Conservation (phyloP, 441 rosid genomes). For the Erodium moschatum region DNA sequence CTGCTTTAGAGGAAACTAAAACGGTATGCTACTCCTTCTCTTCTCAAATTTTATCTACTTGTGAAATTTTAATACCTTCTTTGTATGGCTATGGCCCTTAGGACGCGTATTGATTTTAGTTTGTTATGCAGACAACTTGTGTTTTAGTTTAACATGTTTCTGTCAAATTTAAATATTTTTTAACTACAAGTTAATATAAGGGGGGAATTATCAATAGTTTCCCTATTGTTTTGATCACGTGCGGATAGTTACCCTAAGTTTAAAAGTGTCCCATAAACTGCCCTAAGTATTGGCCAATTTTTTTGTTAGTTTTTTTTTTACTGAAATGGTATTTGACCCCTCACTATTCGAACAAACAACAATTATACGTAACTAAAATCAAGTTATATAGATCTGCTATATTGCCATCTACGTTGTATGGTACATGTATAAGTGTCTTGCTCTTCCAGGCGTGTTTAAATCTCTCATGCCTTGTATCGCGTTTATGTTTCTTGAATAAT, state of each 20-base stretch:
- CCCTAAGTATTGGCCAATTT: no score
- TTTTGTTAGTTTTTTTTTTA: no score
- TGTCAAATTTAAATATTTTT: no score
- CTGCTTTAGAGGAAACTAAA: constrained; percentile 94
- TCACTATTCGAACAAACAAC: no score
- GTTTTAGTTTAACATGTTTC: not conserved
- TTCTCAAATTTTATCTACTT: no score
- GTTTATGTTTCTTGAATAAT: not conserved
- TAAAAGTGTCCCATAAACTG: no score
- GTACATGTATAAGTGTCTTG: not conserved
- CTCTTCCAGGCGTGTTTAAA: not conserved
- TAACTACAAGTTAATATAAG: not conserved
- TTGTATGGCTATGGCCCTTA: not conserved
- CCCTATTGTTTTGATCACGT: no score
- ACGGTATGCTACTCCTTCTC: constrained; percentile 34
- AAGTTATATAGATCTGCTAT: not conserved
- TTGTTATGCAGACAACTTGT: not conserved
- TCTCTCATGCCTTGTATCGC: not conserved
- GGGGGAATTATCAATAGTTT: no score
- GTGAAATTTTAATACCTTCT: not conserved
- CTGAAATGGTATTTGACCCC: no score
- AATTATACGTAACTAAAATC: no score
- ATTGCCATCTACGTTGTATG: not conserved
- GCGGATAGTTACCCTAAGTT: no score
- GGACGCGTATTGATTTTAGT: not conserved